Evolutionary conservation across 2,329 filamentous ascomycete species (phyloP), one percentile per base, ranked within the genome.

Genomic region (Coniochaeta sp.): DNA sequence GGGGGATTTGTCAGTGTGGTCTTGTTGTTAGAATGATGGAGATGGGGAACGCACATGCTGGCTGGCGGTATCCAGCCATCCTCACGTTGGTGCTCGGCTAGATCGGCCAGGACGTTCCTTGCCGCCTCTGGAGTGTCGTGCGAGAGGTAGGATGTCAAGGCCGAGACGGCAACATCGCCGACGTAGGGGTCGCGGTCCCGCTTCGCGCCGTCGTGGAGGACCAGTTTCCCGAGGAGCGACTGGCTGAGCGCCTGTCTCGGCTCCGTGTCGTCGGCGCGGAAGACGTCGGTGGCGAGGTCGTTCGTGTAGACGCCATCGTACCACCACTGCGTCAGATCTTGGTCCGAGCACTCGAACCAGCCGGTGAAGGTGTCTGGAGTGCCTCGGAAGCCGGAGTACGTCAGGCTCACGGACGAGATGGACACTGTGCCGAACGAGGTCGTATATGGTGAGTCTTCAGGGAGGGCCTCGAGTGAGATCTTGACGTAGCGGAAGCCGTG

Each of bases 61-160:
- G 80, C 77, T 0, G 80, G 80, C 6, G 80, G 80, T 55, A 83
- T 80, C 79, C 79, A 83, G 3, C 80, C 80, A 63, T 82, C 80
- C 2, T 60, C 68, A 22, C 79, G 68, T 66, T 83, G 80, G 64
- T 82, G 79, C 44, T 72, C 67, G 0, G 75, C 78, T 36, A 83
- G 66, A 64, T 83, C 80, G 9, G 76, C 78, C 33, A 83, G 68
- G 6, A 82, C 77, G 62, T 82, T 81, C 2, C 72, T 64, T 8
- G 74, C 71, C 0, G 78, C 74, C 14, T 73, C 69, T 0, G 73
- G 63, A 36, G 73, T 68, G 63, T 78, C 65, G 59, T 81, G 80
- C 6, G 74, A 79, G 14, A 83, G 64, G 61, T 80, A 83, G 1
- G 73, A 72, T 7, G 80, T 82, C 59, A 79, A 65, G 0, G 75